Base-by-base conservation (phyloP, 1,284 basidiomycete species). In the Anthracocystis walkeri region DNA sequence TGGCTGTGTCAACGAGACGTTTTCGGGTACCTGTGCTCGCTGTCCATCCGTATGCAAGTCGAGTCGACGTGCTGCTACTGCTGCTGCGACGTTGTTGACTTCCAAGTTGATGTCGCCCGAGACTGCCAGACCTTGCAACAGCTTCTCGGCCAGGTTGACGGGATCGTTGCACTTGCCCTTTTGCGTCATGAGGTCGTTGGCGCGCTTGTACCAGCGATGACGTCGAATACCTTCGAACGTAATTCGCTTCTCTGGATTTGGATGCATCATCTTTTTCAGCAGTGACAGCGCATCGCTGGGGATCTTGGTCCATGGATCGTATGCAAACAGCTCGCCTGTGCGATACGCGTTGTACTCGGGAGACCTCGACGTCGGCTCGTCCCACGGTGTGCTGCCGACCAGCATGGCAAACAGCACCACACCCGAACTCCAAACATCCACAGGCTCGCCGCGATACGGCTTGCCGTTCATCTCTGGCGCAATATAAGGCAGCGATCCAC, bases 371-470 rank as follows among this genome's bases (percentile, higher is more conserved):
- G 94, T 94, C 3, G 96, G 95, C 83, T 97, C 93, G 82, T 98
- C 96, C 96, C 96, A 99, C 1, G 96, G 97, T 0, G 96, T 98
- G 84, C 97, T 98, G 55, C 96, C 96, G 5, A 90, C 91, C 0
- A 99, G 88, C 65, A 98, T 87, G 0, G 96, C 94, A 84, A 94
- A 98, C 0, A 99, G 87, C 40, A 99, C 96, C n/a, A 98, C 93
- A 1, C 97, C 97, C 57, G 93, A 90, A 1, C 94, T 94, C 96
- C 96, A 99, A 3, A 85, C 91, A 85, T 99, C 96, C 41, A 98
- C 90, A 0, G 95, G 94, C 77, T 97, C 94, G 4, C 94, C 96
- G 27, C 90, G 87, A 86, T 98, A 99, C 0, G 92, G 87, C 72
- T 85, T 76, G 20, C 84, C 84, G 46, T 74, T 81, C 81, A 82